These are phyloP conservation scores for Hypoxylon fuscum DNA, from an alignment of 495 filamentous ascomycete genomes.

Conservation along the genomic window DNA sequence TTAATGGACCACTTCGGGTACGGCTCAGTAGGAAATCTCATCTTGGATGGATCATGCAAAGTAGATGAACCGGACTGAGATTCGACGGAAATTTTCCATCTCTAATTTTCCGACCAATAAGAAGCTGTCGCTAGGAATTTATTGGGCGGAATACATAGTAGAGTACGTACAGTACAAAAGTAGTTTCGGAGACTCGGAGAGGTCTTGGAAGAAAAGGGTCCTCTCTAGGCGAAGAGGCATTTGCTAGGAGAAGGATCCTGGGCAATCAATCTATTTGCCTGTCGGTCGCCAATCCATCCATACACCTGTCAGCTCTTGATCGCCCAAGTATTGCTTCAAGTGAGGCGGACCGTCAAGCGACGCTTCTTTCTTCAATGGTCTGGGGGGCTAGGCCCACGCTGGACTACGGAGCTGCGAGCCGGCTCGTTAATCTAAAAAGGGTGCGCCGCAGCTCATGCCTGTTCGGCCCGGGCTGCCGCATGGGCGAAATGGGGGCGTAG, in stretches of 20 bases:
- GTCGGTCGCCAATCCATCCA: slow-evolving; percentile 6
- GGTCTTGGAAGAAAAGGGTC: slow-evolving; percentile 13
- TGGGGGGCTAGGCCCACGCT: slow-evolving; percentile 22
- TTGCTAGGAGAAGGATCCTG: slow-evolving; percentile 4
- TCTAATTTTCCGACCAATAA: slow-evolving; percentile 41
- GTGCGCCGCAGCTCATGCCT: slow-evolving; percentile 39
- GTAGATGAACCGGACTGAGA: slow-evolving; percentile 40
- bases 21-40: slow-evolving; percentile 22
- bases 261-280: slow-evolving; percentile 35
- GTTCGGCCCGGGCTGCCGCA: slow-evolving; percentile 47
- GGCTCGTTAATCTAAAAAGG: slow-evolving; percentile 45
- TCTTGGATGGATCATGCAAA: slow-evolving; percentile 42
- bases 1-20: slow-evolving; percentile 31
- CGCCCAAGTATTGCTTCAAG: slow-evolving; percentile 22
- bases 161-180: slow-evolving; percentile 13
- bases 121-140: slow-evolving; percentile 24
- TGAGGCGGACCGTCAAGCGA: slow-evolving; percentile 40
- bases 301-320: slow-evolving; percentile 30
- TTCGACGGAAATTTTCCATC: slow-evolving; percentile 38
- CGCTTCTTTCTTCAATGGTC: slow-evolving; percentile 3
- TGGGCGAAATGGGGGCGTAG: slow-evolving; percentile 23
- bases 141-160: slow-evolving; percentile 15
- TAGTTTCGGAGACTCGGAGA: slow-evolving; percentile 34
- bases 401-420: slow-evolving; percentile 44
- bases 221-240: too few relatives aligned